Percentiles rank a stretch among this genome's conserved stretches.
phyloP scores from a whole-genome alignment of 1,284 basidiomycete genomes.

The Stygiomarasmius scandens region DNA sequence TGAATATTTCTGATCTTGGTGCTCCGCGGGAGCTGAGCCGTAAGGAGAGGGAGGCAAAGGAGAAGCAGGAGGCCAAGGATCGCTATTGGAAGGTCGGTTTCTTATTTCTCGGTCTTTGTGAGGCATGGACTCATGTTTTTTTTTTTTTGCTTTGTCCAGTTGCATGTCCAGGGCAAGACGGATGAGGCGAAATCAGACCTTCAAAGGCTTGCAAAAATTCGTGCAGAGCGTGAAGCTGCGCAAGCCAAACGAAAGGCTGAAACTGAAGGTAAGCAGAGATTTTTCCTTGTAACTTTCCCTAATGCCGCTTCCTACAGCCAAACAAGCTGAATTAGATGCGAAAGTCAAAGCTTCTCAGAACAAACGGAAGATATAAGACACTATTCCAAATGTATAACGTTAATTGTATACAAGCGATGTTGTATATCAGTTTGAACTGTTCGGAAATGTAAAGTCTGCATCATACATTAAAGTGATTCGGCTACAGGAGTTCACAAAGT shows the following conservation, averaged over 20 bases:
- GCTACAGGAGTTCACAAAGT: too few species aligned
- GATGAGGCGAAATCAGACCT: conserved; percentile 87
- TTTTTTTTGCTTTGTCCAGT: conserved; percentile 37
- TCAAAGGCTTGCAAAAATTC: conserved; percentile 84
- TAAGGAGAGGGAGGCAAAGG: conserved; percentile 85
- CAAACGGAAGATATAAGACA: not conserved
- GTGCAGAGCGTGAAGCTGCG: conserved; percentile 83
- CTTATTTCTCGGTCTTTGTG: not conserved
- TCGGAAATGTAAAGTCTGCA: too few species aligned
- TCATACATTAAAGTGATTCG: too few species aligned
- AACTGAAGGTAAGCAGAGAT: conserved; percentile 63
- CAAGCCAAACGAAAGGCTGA: conserved; percentile 85
- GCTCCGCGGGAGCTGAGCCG: conserved; percentile 61
- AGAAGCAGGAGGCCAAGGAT: conserved; percentile 87
- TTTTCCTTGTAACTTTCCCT: not conserved
- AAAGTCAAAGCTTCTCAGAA: conserved; percentile 28
- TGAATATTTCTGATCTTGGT: conserved; percentile 65
- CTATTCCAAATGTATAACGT: too few species aligned
- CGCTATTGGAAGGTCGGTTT: conserved; percentile 76
- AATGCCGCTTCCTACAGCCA: conserved; percentile 29
- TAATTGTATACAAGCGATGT: too few species aligned
- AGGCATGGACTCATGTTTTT: not conserved
- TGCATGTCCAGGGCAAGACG: conserved; percentile 81
- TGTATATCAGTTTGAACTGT: too few species aligned
- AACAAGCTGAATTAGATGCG: conserved; percentile 42